Evolutionary conservation across 1,284 basidiomycete species (phyloP).

Genomic region (Cystobasidium slooffiae): DNA sequence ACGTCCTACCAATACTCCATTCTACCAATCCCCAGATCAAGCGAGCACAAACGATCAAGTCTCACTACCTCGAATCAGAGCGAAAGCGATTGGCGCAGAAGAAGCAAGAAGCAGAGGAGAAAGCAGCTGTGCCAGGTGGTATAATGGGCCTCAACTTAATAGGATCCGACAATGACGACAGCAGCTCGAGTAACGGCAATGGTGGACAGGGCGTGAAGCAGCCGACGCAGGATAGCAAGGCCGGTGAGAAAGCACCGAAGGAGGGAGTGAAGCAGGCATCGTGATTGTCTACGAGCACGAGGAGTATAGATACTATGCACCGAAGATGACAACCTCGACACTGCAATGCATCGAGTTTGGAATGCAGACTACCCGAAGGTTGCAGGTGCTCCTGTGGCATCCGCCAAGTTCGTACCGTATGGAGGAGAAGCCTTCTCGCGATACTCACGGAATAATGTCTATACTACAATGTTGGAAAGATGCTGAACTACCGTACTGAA

Average conservation of each 20-base stretch:
- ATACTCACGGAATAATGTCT: no score
- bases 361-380: no score
- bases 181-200: not conserved
- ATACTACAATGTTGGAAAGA: no score
- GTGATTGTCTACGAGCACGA: not conserved
- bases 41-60: constrained; percentile 51
- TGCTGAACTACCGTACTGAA: no score
- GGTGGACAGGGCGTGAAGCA: constrained; percentile 20
- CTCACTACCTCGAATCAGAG: constrained; percentile 51
- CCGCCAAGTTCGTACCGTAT: no score
- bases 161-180: constrained; percentile 16
- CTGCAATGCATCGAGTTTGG: constrained; percentile 17
- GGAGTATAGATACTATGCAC: not conserved
- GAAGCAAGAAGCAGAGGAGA: constrained; percentile 45
- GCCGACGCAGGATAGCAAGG: constrained; percentile 18
- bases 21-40: constrained; percentile 47
- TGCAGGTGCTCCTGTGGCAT: no score
- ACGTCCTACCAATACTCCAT: not conserved
- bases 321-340: no score
- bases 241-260: constrained; percentile 28
- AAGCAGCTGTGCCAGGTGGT: constrained; percentile 23
- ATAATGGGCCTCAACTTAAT: constrained; percentile 41
- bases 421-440: no score
- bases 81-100: constrained; percentile 49
- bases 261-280: constrained; percentile 22